A percentile compares a stretch with the other conserved stretches of the same genome.
These are phyloP conservation scores for Lactifluus echinatus DNA, from an alignment of 768 basidiomycete genomes.

Conservation along the genomic window DNA sequence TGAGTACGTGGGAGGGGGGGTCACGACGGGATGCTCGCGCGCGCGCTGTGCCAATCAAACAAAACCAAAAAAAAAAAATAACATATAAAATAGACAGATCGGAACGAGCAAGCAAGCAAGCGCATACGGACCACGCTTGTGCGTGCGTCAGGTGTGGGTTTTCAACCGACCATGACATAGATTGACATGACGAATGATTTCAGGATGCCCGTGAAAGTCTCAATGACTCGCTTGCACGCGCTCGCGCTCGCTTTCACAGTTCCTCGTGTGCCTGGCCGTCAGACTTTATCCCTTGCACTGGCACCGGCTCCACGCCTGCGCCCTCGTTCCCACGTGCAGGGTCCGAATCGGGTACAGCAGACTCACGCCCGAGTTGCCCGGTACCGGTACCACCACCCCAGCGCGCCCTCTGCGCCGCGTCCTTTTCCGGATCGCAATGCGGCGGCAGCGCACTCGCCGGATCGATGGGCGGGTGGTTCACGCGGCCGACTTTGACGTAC, in stretches of 20 bases:
- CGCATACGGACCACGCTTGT: too few species aligned
- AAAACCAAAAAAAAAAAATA: too few species aligned
- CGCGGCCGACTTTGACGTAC: constrained; percentile 70
- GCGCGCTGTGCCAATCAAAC: neutral
- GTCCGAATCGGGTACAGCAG: too few species aligned
- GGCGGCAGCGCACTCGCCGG: constrained; percentile 64
- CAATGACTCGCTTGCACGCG: neutral
- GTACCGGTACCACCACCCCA: constrained; percentile 23
- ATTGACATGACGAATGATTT: neutral
- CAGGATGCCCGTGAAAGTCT: neutral
- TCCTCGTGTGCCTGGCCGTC: constrained; percentile 12
- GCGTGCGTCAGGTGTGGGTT: too few species aligned
- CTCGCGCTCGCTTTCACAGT: too few species aligned
- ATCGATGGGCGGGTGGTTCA: constrained; percentile 70
- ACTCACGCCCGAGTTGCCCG: too few species aligned
- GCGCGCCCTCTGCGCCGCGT: constrained; percentile 14
- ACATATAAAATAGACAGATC: too few species aligned
- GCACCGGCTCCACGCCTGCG: neutral
- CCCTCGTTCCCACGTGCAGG: neutral
- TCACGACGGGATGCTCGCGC: too few species aligned
- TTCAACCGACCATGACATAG: too few species aligned
- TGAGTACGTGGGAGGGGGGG: neutral
- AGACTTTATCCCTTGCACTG: neutral
- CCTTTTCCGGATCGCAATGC: constrained; percentile 63
- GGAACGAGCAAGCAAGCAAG: too few species aligned